phyloP scores from a whole-genome alignment of 805 yeast species.

The Candida insectorum region DNA sequence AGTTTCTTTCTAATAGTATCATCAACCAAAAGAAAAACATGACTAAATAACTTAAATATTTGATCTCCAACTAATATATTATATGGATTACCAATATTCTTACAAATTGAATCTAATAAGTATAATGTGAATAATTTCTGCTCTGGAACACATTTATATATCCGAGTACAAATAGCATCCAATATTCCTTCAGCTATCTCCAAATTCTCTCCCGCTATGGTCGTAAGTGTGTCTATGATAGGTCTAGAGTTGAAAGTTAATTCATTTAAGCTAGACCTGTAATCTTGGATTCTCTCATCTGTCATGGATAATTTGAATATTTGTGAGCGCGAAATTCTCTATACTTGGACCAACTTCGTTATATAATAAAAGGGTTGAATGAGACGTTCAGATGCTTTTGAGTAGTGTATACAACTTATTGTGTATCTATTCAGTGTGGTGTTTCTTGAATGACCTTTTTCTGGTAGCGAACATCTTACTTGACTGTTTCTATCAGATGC shows the following conservation, averaged over 20 bases:
- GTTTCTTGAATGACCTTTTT: no score
- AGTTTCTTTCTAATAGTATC: slow-evolving; percentile 67
- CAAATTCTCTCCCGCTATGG: slow-evolving; percentile 81
- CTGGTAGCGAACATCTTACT: no score
- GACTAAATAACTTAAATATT: slow-evolving; percentile 66
- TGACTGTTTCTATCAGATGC: no score
- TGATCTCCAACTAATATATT: slow-evolving; percentile 72
- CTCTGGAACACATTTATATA: slow-evolving; percentile 71
- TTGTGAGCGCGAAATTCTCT: no score
- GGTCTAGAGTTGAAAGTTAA: slow-evolving; percentile 88
- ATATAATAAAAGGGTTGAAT: no score
- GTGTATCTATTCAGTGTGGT: no score
- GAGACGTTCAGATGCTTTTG: no score
- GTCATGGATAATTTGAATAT: no score
- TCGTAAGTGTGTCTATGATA: slow-evolving; percentile 78
- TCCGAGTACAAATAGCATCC: slow-evolving; percentile 69
- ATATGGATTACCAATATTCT: slow-evolving; percentile 87
- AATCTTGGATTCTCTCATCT: slow-evolving; percentile 47
- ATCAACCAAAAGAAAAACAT: slow-evolving; percentile 74
- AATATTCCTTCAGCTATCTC: slow-evolving; percentile 75
- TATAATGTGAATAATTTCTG: slow-evolving; percentile 84
- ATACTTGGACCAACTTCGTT: no score
- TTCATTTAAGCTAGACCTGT: slow-evolving; percentile 64
- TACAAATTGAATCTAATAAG: slow-evolving; percentile 85
- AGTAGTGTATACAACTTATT: no score